Base-by-base conservation (phyloP, 306 rosid genomes). In the Notholithocarpus densiflorus region DNA sequence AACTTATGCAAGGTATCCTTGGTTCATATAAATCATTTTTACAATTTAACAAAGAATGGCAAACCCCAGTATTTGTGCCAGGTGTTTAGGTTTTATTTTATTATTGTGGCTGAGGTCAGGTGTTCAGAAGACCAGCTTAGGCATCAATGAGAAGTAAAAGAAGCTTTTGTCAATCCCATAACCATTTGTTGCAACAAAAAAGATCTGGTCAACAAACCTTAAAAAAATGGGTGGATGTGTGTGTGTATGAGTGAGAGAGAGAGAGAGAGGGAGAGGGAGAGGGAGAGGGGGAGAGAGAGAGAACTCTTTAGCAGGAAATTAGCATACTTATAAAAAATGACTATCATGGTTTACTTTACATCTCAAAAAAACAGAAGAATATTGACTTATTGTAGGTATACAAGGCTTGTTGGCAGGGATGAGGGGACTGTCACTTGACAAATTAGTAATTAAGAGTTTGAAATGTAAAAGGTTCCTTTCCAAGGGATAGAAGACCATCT, bases 241-340 rank as follows among this genome's bases (percentile, higher is more conserved):
- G 17, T 23, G 64, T 9, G 27, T 57, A 0, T 7, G 45, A 0
- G 45, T 1, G 11, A 0, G 45, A 0, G 10, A 0, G 10, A 0
- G 40, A 34, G 40, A 0, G 10, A 2, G 12, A 2, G 62, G 0
- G 62, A 1, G 45, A 29, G 45, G 18, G 71, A 18, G 71, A 65
- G 69, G 15, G 43, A 6, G 48, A 65, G 45, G 0, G 23, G 17
- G 71, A 65, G 45, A 65, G 51, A 32, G 71, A 18, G 51, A 65
- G 71, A 65, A 9, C 19, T 65, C 15, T 12, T 61, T 18, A 32
- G 27, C 68, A 32, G 45, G 75, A 68, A 6, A 52, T 6, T 11
- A 14, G 74, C 51, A 68, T 66, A 3, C 20, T 66, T 19, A 18
- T 24, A 61, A 61, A 32, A 26, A 13, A 48, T 48, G 17, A 48